phyloP scores from a whole-genome alignment of 805 yeast genomes.

The Wickerhamiella sergipiensis region DNA sequence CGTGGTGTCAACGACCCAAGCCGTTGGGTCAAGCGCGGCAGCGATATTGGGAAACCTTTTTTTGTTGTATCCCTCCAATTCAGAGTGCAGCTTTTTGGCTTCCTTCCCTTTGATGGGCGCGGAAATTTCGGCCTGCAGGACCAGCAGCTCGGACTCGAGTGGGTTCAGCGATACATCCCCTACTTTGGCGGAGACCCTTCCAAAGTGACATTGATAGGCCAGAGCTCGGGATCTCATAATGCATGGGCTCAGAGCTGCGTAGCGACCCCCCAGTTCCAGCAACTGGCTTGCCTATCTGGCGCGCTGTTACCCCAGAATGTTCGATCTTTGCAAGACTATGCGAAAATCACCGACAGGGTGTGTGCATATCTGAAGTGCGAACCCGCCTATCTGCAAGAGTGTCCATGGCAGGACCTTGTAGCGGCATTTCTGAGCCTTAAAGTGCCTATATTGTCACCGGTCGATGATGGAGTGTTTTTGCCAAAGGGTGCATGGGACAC shows the following conservation, averaged over 20 bases:
- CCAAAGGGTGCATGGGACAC: constrained; percentile 13
- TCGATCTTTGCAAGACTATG: constrained; percentile 13
- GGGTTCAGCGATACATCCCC: constrained; percentile 32
- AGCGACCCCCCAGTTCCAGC: constrained; percentile 13
- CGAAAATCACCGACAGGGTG: constrained; percentile 7
- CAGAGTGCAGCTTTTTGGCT: constrained; percentile 28
- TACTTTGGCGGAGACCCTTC: constrained; percentile 36
- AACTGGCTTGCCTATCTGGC: constrained; percentile 21
- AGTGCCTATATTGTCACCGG: constrained; percentile 17
- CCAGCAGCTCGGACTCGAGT: constrained; percentile 33
- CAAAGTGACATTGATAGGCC: constrained; percentile 32
- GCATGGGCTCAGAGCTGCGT: constrained; percentile 20
- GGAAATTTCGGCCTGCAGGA: constrained; percentile 35
- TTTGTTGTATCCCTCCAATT: constrained; percentile 28
- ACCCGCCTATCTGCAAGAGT: constrained; percentile 13
- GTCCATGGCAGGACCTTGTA: constrained; percentile 17
- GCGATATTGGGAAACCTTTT: constrained; percentile 17
- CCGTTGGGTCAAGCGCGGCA: constrained; percentile 16
- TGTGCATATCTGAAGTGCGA: constrained; percentile 8
- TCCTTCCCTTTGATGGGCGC: constrained; percentile 26
- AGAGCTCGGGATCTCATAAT: constrained; percentile 35
- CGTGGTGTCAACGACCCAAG: constrained; percentile 20
- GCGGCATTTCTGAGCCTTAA: constrained; percentile 16
- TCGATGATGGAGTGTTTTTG: constrained; percentile 18
- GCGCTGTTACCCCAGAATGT: constrained; percentile 3